phyloP scores from a whole-genome alignment of 352 stramenopile genomes.

The Paralagenidium karlingii region DNA sequence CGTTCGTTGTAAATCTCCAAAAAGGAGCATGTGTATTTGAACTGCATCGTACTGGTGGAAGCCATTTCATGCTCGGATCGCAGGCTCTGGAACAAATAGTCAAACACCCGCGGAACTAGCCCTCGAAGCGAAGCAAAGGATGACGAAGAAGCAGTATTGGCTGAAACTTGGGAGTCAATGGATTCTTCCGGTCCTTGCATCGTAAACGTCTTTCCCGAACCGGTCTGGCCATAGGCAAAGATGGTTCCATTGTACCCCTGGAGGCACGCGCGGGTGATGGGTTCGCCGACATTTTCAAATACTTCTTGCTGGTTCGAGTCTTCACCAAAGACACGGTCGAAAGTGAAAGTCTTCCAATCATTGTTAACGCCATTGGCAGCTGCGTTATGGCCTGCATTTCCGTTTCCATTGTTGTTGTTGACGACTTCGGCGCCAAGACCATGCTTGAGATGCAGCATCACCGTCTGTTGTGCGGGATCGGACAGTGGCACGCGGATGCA shows the following conservation, averaged over 20 bases:
- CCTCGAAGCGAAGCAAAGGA: slow-evolving; percentile 18
- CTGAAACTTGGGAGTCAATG: slow-evolving; percentile 20
- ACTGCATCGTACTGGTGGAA: slow-evolving; percentile 20
- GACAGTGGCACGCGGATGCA: slow-evolving; percentile 35
- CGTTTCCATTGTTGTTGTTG: too few species aligned
- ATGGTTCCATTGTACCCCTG: slow-evolving; percentile 82
- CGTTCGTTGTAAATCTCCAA: slow-evolving; percentile 94
- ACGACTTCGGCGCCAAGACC: slow-evolving; percentile 10
- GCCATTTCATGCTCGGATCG: slow-evolving; percentile 1
- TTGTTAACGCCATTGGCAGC: background rate
- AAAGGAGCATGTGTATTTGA: slow-evolving; percentile 79
- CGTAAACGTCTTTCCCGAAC: slow-evolving; percentile 77
- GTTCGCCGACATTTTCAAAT: slow-evolving; percentile 77
- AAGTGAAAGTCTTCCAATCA: slow-evolving; percentile 61
- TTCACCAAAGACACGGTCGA: slow-evolving; percentile 87
- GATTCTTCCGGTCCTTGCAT: slow-evolving; percentile 73
- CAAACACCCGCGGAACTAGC: slow-evolving; percentile 69
- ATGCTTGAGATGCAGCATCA: slow-evolving; percentile 44
- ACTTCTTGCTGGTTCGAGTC: slow-evolving; percentile 85
- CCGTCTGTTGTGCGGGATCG: slow-evolving; percentile 34
- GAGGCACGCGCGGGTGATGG: slow-evolving; percentile 67
- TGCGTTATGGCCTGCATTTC: background rate
- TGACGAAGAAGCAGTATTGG: background rate
- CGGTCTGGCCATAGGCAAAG: slow-evolving; percentile 79
- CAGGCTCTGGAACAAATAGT: slow-evolving; percentile 50